Base-by-base conservation (phyloP, 306 rosid species). In the Prunus persica region DNA sequence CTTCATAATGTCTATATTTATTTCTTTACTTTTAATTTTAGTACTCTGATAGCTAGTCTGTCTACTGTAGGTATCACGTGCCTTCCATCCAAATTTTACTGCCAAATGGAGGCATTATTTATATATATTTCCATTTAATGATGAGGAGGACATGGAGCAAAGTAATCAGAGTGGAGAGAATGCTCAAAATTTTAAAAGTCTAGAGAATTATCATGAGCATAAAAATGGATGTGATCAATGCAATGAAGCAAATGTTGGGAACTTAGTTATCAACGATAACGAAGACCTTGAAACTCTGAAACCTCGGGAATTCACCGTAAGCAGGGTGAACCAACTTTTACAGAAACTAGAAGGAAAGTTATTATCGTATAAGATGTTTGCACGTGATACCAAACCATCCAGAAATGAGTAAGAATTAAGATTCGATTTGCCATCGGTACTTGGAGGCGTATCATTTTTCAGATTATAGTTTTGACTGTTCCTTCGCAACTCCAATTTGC, bases 361-460 rank as follows among this genome's bases (percentile, higher is more conserved):
- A 79, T 84, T 95, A 70, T 92, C 97, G 61, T 95, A 90, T 91
- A 95, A 88, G 89, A 88, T 92, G 88, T 95, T 90, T 81, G 99
- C 97, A 11, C 97, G 99, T 78, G 99, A 92, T 77, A 95, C 99
- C 71, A 95, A 95, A 86, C 92, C 97, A 75, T 92, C 99, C 34
- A 89, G 99, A 89, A 92, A 89, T 41, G 90, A 69, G 99, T 95
- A 86, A 95, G 97, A 72, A 77, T 54, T 72, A 51, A 47, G 55
- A 65, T 63, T 75, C n/a, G 22, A 71, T 74, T 66, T 64, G n/a
- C 76, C 70, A 65, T 77, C 57, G 32, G 55, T 49, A 50, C 68
- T 69, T 51, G 19, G 14, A 32, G n/a, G 52, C 65, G 8, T 41
- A 20, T 54, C 2, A 13, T 13, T 32, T 7, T 54, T n/a, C 12